phyloP scores from a whole-genome alignment of 2,329 filamentous ascomycete genomes.

The Aspergillus pseudoviridinutans region DNA sequence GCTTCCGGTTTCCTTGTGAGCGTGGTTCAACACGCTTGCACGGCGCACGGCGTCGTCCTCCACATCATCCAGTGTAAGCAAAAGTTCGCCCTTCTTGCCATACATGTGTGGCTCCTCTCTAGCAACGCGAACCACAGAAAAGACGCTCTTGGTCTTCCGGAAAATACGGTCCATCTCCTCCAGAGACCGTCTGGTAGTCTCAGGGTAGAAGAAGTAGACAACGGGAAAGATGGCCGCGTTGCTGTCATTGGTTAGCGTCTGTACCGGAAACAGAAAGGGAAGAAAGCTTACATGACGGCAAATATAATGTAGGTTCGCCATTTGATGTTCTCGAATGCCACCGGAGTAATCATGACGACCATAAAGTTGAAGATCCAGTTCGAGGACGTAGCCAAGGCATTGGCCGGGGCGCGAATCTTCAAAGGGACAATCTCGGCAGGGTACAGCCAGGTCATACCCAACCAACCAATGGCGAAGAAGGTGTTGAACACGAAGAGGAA shows the following conservation, averaged over 20 bases:
- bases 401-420: conserved; percentile 58
- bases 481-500: conserved; percentile 64
- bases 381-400: conserved; percentile 59
- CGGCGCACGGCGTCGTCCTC: conserved; percentile 39
- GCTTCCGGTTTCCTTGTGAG: conserved; percentile 10
- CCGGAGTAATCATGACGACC: conserved; percentile 63
- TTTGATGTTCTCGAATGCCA: conserved; percentile 54
- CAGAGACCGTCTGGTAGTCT: conserved; percentile 56
- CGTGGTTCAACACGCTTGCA: conserved; percentile 23
- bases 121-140: conserved; percentile 49
- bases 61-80: conserved; percentile 49
- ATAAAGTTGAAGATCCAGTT: conserved; percentile 63
- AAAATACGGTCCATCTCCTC: conserved; percentile 70
- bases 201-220: conserved; percentile 60
- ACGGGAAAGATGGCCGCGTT: conserved; percentile 54
- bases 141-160: conserved; percentile 49
- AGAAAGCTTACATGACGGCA: conserved; percentile 46
- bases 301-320: conserved; percentile 57
- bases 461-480: conserved; percentile 62
- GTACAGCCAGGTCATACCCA: conserved; percentile 57
- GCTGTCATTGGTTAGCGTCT: conserved; percentile 22
- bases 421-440: conserved; percentile 52
- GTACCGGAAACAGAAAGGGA: background rate
- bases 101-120: conserved; percentile 52
- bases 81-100: conserved; percentile 55